Base-by-base conservation (phyloP, 2,329 filamentous ascomycete species). In the Fusarium cicatricum region DNA sequence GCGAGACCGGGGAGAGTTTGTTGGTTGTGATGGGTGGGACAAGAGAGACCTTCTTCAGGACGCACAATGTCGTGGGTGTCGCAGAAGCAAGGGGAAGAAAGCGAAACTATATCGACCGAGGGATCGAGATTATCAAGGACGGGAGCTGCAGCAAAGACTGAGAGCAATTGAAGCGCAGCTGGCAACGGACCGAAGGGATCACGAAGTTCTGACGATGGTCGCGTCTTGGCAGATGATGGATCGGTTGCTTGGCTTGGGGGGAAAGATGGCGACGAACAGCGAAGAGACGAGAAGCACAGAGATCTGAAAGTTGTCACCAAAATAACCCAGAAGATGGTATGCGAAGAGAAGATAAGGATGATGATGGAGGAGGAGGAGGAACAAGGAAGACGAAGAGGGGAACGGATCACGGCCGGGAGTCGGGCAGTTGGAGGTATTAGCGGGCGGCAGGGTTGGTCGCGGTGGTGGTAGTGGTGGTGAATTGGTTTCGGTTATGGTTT, bases 371-470 rank as follows among this genome's bases (percentile, higher is more conserved):
- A 53, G 50, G 59, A 50, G 51, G 26, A 51, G 31, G 33, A 56
- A 32, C 42, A 31, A 40, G 32, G 46, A 38, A 45, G 40, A 47
- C 29, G 34, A 58, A 55, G 61, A 62, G 61, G 60, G 61, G 58
- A 48, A 59, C 39, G 34, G 53, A 56, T 55, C 40, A 62, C 43
- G 46, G 43, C 29, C 49, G 61, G 54, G 53, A 64, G 55, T 59
- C 53, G 60, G 56, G 41, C 39, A 54, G 36, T 54, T 28, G 19
- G 54, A 38, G 37, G 23, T 26, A 31, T 12, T 41, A 48, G 45
- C 38, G 44, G 29, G 51, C 51, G 38, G 31, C 33, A n/a, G 23
- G 43, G 45, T 34, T 41, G n/a, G n/a, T n/a, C n/a, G n/a, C n/a
- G n/a, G n/a, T 37, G 37, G 50, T 41, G 14, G 41, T 62, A 31